These are phyloP conservation scores for Coniella lustricola DNA, from an alignment of 2,329 filamentous ascomycete species.

Conservation along the genomic window DNA sequence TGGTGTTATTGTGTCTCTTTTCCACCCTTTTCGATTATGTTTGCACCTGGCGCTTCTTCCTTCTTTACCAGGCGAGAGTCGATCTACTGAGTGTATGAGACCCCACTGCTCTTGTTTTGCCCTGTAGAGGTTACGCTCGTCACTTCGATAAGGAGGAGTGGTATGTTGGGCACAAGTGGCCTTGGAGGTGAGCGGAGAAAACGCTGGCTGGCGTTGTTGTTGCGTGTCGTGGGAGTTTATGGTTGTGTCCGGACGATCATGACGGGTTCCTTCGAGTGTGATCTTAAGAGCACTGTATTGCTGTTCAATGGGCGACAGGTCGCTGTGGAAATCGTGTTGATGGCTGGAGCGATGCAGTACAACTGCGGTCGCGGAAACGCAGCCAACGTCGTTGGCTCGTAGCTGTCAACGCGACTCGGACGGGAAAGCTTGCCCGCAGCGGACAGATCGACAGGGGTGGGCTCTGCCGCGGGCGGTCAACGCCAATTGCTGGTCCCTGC, in stretches of 20 bases:
- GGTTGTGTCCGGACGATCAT: neutral
- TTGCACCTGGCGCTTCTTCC: neutral
- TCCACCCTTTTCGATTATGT: neutral
- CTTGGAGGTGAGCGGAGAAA: neutral
- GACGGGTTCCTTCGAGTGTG: no score
- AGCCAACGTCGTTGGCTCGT: neutral
- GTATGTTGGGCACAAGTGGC: no score
- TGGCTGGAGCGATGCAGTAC: neutral
- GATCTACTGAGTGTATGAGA: no score
- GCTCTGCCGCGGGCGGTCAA: constrained; percentile 1
- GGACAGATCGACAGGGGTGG: constrained; percentile 9
- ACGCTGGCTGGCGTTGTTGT: neutral
- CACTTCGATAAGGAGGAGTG: no score
- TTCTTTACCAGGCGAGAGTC: no score
- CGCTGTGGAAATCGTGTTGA: neutral
- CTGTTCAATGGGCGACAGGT: neutral
- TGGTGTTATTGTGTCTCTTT: neutral
- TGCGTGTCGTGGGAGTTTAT: neutral
- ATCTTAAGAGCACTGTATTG: neutral
- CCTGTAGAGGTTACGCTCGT: no score
- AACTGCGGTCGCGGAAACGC: neutral
- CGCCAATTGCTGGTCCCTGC: neutral
- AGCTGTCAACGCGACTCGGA: constrained; percentile 10
- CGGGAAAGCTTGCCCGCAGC: constrained; percentile 1
- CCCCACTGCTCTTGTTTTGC: no score